Conservation (phyloP, 176 grass and related monocot genomes). For the Aegilops umbellulata region DNA sequence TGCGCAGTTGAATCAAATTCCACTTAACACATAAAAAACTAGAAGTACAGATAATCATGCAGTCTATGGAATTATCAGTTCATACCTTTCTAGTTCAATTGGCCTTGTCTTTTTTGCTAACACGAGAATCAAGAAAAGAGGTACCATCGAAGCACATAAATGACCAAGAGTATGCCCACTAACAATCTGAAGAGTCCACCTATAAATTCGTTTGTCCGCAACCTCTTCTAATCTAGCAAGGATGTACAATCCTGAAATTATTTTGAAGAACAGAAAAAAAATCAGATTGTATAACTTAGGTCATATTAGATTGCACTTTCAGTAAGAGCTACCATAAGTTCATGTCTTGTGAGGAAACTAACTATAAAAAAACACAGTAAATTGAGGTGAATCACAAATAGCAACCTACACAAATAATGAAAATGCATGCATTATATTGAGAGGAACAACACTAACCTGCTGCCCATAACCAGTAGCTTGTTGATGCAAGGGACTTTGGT, state of each 20-base stretch:
- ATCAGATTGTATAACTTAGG: neutral
- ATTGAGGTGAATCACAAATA: too few species aligned
- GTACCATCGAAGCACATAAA: conserved; percentile 81
- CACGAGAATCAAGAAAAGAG: conserved; percentile 77
- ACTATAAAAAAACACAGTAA: too few species aligned
- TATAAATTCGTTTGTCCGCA: conserved; percentile 67
- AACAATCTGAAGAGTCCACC: conserved; percentile 53
- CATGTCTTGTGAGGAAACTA: too few species aligned
- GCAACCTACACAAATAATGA: too few species aligned
- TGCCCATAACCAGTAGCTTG: too few species aligned
- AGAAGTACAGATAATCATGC: neutral
- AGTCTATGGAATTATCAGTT: neutral
- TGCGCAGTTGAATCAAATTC: neutral
- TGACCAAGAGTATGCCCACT: conserved; percentile 92
- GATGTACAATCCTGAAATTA: conserved; percentile 75
- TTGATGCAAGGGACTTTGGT: too few species aligned
- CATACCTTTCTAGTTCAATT: conserved; percentile 64
- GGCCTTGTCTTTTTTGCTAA: conserved; percentile 62
- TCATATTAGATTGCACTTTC: too few species aligned
- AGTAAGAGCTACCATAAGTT: too few species aligned
- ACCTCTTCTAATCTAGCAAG: conserved; percentile 85
- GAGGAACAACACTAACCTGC: too few species aligned
- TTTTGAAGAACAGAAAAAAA: neutral
- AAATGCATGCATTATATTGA: too few species aligned
- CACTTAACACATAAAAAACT: neutral